These are phyloP conservation scores for Santalum album DNA, from an alignment of 164 flowering plant genomes.

Conservation along the genomic window DNA sequence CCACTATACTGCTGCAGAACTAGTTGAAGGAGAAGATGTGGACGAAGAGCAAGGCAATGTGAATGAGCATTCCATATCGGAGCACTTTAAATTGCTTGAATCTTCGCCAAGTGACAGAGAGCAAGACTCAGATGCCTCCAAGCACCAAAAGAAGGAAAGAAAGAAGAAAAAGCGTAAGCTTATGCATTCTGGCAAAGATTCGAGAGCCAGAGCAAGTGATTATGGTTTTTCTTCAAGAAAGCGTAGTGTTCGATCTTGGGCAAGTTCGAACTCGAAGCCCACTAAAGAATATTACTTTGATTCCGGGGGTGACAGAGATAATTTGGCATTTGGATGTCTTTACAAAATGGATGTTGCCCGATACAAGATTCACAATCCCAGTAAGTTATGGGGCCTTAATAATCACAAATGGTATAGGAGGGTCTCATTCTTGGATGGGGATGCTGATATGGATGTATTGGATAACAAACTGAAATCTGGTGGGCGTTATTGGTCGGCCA, in stretches of 20 bases:
- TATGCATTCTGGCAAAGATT: not conserved
- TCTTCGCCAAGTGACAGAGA: slow-evolving; percentile 27
- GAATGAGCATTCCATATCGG: not conserved
- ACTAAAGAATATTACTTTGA: slow-evolving; percentile 77
- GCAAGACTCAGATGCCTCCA: slow-evolving; percentile 10
- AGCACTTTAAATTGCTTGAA: slow-evolving; percentile 34
- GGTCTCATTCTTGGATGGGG: slow-evolving; percentile 35
- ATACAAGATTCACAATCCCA: slow-evolving; percentile 36
- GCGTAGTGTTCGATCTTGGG: slow-evolving; percentile 46
- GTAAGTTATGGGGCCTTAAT: slow-evolving; percentile 16
- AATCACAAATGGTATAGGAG: slow-evolving; percentile 13
- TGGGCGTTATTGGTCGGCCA: slow-evolving; percentile 86
- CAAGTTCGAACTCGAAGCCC: slow-evolving; percentile 16
- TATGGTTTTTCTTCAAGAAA: slow-evolving; percentile 28
- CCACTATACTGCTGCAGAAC: slow-evolving; percentile 8
- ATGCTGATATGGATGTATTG: slow-evolving; percentile 59
- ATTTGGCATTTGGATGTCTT: slow-evolving; percentile 69
- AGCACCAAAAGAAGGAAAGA: slow-evolving; percentile 14
- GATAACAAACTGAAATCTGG: slow-evolving; percentile 50
- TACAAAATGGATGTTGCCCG: slow-evolving; percentile 92
- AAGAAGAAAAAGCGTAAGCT: slow-evolving; percentile 18
- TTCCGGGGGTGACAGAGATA: slow-evolving; percentile 76
- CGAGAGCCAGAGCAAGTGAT: not conserved
- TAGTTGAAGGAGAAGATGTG: slow-evolving; percentile 10
- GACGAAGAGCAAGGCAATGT: slow-evolving; percentile 18